These are phyloP conservation scores for Hibiscus trionum DNA, from an alignment of 345 rosid species.

Conservation along the genomic window DNA sequence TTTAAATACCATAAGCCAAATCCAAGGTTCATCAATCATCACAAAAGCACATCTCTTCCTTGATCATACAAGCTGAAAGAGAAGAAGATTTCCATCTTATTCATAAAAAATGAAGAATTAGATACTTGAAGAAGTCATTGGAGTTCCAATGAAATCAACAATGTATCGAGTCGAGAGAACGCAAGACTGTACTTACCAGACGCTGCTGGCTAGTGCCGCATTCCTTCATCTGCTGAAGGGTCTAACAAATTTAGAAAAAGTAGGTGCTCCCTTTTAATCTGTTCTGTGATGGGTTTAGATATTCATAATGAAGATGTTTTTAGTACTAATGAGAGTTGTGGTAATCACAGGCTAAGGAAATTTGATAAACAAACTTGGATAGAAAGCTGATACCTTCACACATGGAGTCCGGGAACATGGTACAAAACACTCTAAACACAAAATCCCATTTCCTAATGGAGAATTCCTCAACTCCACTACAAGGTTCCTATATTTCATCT, in stretches of 20 bases:
- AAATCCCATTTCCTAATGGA: slow-evolving; percentile 33
- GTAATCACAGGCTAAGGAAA: slow-evolving; percentile 25
- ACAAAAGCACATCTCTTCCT: not conserved
- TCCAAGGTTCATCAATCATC: slow-evolving; percentile 8
- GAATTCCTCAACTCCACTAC: slow-evolving; percentile 31
- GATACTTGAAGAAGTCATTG: slow-evolving; percentile 4
- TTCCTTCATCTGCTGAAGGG: slow-evolving; percentile 28
- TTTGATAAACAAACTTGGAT: slow-evolving; percentile 38
- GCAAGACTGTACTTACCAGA: slow-evolving; percentile 19
- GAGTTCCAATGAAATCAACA: slow-evolving; percentile 17
- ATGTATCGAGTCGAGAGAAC: slow-evolving; percentile 23
- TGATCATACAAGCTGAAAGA: slow-evolving; percentile 3
- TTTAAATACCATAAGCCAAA: slow-evolving; percentile 7
- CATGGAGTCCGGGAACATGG: slow-evolving; percentile 45
- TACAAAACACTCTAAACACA: slow-evolving; percentile 13
- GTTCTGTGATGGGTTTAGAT: not conserved
- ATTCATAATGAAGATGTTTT: not conserved
- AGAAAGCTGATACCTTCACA: slow-evolving; percentile 12
- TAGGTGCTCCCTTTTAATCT: slow-evolving; percentile 5
- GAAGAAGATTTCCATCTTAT: not conserved
- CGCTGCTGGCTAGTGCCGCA: slow-evolving; percentile 18
- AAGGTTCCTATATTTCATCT: slow-evolving; percentile 19
- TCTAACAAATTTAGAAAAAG: slow-evolving; percentile 28
- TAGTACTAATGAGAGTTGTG: not conserved
- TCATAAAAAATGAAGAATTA: not conserved